Evolutionary conservation across 1,284 basidiomycete species (phyloP).

Genomic region (Omphalotus olearius): DNA sequence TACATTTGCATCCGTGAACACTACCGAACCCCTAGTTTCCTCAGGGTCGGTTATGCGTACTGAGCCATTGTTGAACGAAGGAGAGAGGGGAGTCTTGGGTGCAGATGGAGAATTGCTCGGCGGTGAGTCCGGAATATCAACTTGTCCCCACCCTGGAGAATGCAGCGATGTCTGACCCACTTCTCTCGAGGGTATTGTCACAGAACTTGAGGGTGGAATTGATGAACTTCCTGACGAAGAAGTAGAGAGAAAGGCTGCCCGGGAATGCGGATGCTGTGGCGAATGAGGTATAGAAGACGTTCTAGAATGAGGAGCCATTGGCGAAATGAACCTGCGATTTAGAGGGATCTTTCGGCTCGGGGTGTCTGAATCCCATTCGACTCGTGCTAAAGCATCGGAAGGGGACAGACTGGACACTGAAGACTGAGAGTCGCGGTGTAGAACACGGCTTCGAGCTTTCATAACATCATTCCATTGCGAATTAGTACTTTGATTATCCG

Average conservation of each 20-base stretch:
- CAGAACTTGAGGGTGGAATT: background rate
- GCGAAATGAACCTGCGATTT: conserved; percentile 64
- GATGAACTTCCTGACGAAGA: conserved; percentile 7
- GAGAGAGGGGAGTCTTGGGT: conserved; percentile 1
- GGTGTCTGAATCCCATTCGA: conserved; percentile 53
- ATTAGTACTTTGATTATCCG: conserved; percentile 14
- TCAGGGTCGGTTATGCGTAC: conserved; percentile 24
- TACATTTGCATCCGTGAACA: conserved; percentile 30
- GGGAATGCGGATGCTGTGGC: conserved; percentile 4
- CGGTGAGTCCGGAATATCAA: conserved; percentile 17
- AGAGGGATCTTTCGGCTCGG: conserved; percentile 56
- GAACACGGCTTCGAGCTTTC: conserved; percentile 32
- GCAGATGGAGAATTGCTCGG: conserved; percentile 13
- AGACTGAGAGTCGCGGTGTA: conserved; percentile 53
- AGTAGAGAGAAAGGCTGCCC: conserved; percentile 5
- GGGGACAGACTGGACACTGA: conserved; percentile 60
- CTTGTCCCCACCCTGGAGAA: conserved; percentile 11
- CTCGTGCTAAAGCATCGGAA: conserved; percentile 36
- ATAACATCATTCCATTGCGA: conserved; percentile 49
- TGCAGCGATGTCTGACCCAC: background rate
- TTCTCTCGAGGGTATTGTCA: background rate
- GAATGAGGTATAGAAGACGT: conserved; percentile 10
- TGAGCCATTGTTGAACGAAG: conserved; percentile 14
- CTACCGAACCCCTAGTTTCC: conserved; percentile 32
- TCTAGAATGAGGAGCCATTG: conserved; percentile 60